Percentiles rank a stretch among this genome's conserved stretches.
Evolutionary conservation across 805 yeast genomes (phyloP).

Genomic region (Debaryomyces prosopidis): DNA sequence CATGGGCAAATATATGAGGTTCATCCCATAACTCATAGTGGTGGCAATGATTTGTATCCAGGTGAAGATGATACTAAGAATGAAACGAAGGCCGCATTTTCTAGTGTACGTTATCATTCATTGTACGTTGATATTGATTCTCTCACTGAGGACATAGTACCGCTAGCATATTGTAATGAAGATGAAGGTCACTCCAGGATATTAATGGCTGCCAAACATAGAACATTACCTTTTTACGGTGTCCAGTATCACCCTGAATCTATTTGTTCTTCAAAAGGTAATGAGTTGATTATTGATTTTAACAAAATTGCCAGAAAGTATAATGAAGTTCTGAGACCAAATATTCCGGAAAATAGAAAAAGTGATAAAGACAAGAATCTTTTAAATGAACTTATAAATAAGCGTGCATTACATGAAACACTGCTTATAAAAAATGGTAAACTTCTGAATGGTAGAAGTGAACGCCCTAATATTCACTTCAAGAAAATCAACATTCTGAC

Average conservation of each 20-base stretch:
- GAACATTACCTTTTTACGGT: slow-evolving; percentile 70
- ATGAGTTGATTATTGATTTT: slow-evolving; percentile 59
- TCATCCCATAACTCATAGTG: slow-evolving; percentile 35
- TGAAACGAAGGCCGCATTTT: slow-evolving; percentile 39
- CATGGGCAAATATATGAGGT: slow-evolving; percentile 85
- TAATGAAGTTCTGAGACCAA: slow-evolving; percentile 17
- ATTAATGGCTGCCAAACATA: slow-evolving; percentile 80
- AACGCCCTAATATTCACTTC: slow-evolving; percentile 9
- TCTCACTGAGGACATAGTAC: slow-evolving; percentile 39
- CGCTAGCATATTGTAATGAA: slow-evolving; percentile 61
- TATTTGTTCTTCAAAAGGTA: slow-evolving; percentile 75
- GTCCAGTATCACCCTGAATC: slow-evolving; percentile 99
- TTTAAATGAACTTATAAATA: slow-evolving; percentile 7
- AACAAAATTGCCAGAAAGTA: slow-evolving; percentile 45
- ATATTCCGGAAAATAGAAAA: not conserved
- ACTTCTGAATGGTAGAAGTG: slow-evolving; percentile 6
- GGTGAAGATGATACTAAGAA: slow-evolving; percentile 20
- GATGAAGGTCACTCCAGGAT: slow-evolving; percentile 30
- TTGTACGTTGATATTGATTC: slow-evolving; percentile 48
- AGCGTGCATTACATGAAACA: slow-evolving; percentile 22
- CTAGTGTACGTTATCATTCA: slow-evolving; percentile 89
- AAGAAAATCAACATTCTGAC: slow-evolving; percentile 8
- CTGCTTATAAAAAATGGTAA: slow-evolving; percentile 13
- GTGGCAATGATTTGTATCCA: slow-evolving; percentile 30
- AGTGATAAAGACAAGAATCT: not conserved